Evolutionary conservation across 768 basidiomycete genomes (phyloP).

Genomic region (Pluteus cervinus): DNA sequence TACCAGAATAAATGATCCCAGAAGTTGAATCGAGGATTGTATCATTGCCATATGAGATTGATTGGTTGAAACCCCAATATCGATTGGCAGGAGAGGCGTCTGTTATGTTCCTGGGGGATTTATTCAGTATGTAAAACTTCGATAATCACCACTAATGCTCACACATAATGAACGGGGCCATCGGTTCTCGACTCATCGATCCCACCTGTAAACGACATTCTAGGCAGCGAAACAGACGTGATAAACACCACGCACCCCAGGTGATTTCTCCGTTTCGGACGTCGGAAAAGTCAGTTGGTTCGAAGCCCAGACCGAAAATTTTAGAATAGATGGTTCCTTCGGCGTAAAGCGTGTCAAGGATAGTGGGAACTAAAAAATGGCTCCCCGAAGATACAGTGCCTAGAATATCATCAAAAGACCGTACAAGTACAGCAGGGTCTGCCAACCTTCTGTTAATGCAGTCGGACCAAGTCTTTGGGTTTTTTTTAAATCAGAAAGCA

Average conservation of each 20-base stretch:
- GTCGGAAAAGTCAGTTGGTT: constrained; percentile 22
- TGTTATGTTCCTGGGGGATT: constrained; percentile 22
- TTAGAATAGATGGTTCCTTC: constrained; percentile 23
- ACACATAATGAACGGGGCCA: constrained; percentile 24
- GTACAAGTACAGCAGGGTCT: constrained; percentile 1
- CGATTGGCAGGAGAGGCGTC: constrained; percentile 19
- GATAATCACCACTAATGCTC: too few species aligned
- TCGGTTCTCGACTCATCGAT: constrained; percentile 18
- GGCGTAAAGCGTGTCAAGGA: constrained; percentile 32
- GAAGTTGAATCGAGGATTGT: constrained; percentile 24
- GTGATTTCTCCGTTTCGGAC: constrained; percentile 14
- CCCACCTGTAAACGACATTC: constrained; percentile 17
- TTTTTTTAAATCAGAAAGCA: constrained; percentile 1
- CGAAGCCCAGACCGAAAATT: constrained; percentile 30
- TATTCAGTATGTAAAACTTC: too few species aligned
- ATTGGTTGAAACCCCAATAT: constrained; percentile 41
- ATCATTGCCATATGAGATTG: constrained; percentile 26
- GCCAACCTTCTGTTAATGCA: constrained; percentile 32
- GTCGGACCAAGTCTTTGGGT: constrained; percentile 44
- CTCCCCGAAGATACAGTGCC: constrained; percentile 7
- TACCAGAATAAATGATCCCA: constrained; percentile 35
- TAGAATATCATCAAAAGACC: too few species aligned
- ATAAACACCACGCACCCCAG: constrained; percentile 3
- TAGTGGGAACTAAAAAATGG: constrained; percentile 26
- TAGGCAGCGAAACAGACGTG: background rate